Evolutionary conservation across 441 rosid genomes (phyloP).

Genomic region (Capsella rubella): DNA sequence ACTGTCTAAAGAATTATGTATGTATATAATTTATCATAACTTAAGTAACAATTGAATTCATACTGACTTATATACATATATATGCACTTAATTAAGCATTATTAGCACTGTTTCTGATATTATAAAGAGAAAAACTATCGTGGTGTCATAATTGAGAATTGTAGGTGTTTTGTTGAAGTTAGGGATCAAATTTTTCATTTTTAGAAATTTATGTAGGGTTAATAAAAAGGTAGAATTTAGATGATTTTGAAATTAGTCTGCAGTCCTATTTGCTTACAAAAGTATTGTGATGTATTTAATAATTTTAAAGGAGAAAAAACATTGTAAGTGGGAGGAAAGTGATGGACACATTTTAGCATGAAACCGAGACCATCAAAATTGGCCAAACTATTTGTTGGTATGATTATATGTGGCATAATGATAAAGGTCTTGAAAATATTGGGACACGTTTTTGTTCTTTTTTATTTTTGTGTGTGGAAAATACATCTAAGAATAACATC

Average conservation of each 20-base stretch:
- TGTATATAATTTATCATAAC: background rate
- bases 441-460: background rate
- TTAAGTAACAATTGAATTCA: background rate
- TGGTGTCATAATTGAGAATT: background rate
- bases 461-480: background rate
- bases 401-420: constrained; percentile 1
- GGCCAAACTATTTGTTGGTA: constrained; percentile 34
- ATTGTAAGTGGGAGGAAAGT: constrained; percentile 34
- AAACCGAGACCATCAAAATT: constrained; percentile 31
- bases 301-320: background rate
- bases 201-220: background rate
- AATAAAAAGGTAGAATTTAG: background rate
- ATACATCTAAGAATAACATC: background rate
- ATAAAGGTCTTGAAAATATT: constrained; percentile 11
- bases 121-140: background rate
- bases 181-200: background rate
- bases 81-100: background rate
- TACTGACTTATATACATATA: background rate
- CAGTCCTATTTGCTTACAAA: background rate
- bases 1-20: background rate
- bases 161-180: background rate
- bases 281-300: constrained; percentile 1
- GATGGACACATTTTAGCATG: constrained; percentile 20
- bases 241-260: background rate
- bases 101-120: background rate